These are phyloP conservation scores for Dictyostelium firmibasis DNA, from an alignment of 78 protist genomes.

Conservation along the genomic window DNA sequence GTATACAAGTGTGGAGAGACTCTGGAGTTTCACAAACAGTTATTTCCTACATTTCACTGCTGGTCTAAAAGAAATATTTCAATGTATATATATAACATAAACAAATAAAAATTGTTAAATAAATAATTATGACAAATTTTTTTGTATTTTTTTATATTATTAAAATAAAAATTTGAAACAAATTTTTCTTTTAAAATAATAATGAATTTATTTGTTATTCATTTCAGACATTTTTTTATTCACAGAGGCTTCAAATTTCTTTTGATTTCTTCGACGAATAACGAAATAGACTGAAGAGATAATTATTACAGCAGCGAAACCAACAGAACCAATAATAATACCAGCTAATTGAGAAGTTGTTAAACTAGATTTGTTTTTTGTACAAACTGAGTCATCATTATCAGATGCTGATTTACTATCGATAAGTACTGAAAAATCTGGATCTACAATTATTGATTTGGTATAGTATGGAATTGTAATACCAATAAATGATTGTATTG, in stretches of 20 bases:
- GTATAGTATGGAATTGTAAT: neutral
- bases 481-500: slow-evolving; percentile 6
- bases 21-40: slow-evolving; percentile 13
- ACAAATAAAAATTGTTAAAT: too few relatives aligned
- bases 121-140: too few relatives aligned
- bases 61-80: slow-evolving; percentile 61
- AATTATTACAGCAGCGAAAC: neutral
- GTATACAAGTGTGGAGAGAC: slow-evolving; percentile 21
- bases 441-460: neutral
- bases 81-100: too few relatives aligned
- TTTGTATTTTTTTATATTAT: too few relatives aligned
- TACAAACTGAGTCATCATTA: neutral
- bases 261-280: neutral
- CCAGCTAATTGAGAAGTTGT: slow-evolving; percentile 6
- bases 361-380: neutral
- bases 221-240: neutral
- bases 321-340: neutral
- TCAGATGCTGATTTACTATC: neutral
- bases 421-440: slow-evolving; percentile 14
- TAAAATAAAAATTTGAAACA: too few relatives aligned
- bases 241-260: neutral
- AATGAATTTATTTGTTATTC: neutral
- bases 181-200: too few relatives aligned
- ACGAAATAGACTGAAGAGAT: neutral
- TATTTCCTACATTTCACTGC: slow-evolving; percentile 54